Base-by-base conservation (phyloP, 2,329 filamentous ascomycete species). In the Talaromyces sp. region DNA sequence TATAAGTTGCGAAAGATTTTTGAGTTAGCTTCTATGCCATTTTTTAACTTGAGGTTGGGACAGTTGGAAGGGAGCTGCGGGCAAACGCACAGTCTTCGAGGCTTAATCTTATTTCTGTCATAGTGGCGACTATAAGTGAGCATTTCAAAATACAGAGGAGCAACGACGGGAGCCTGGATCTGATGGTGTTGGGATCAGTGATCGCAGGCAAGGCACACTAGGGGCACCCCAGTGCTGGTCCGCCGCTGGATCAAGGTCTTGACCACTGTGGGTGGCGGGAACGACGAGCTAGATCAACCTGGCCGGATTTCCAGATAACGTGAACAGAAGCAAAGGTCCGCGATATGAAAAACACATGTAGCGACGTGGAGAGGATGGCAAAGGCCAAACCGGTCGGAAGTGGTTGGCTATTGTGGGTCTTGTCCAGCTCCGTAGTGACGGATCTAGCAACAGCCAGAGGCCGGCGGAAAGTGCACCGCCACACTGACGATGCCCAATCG, bases 21-120 rank as follows among this genome's bases (percentile, higher is more conserved):
- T 51, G 53, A 49, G 66, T 74, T 63, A 73, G 68, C 62, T 65
- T 62, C 17, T 13, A 44, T 42, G 54, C 33, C n/a, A 19, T 30
- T 19, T 28, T 55, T 53, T 44, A 55, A 32, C 28, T 52, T 54
- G 22, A 22, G 42, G 42, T 53, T 33, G 30, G 15, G 8, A 44
- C 27, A 52, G 49, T 58, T 22, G 27, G n/a, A 19, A 30, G 54
- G 53, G 58, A 36, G 55, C 33, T n/a, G 51, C 30, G 56, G 17
- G 4, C 33, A 51, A 57, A 79, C 81, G 73, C 81, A 93, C 92
- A 96, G 78, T 96, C 92, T 85, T 92, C 89, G 81, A 96, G 82
- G 78, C 87, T 87, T 90, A 95, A 92, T 77, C 89, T 91, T 82
- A 81, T 80, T 81, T 85, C 83, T 80, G 85, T 82, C 90, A 93